phyloP scores from a whole-genome alignment of 352 stramenopile genomes.

The Aphanomyces invadans region DNA sequence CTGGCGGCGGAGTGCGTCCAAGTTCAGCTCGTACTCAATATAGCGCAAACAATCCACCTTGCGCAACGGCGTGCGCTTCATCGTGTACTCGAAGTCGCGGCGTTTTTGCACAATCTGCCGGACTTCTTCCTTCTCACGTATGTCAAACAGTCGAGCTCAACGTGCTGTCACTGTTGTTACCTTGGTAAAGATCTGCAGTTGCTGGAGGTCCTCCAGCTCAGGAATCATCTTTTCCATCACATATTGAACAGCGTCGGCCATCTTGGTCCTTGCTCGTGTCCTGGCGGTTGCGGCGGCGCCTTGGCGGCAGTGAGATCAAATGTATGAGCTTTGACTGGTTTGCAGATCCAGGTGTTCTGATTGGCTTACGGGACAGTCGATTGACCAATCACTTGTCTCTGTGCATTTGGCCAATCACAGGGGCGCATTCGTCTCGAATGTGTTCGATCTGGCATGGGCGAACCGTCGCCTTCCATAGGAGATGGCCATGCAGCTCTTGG shows the following conservation, averaged over 20 bases:
- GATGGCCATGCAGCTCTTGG: too few species aligned
- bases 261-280: constrained; percentile 29
- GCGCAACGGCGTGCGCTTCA: constrained; percentile 79
- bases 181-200: constrained; percentile 75
- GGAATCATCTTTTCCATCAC: constrained; percentile 92
- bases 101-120: constrained; percentile 85
- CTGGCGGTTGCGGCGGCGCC: background rate
- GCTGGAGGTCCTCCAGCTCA: constrained; percentile 89
- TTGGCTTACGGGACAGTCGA: constrained; percentile 1
- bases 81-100: constrained; percentile 89
- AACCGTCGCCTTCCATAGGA: too few species aligned
- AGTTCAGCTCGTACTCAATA: constrained; percentile 90
- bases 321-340: constrained; percentile 24
- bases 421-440: background rate
- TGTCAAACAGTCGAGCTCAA: background rate
- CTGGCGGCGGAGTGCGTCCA: constrained; percentile 80
- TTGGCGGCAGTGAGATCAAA: constrained; percentile 11
- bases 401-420: background rate
- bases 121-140: constrained; percentile 57
- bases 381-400: background rate
- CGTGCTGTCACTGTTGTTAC: constrained; percentile 12
- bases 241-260: constrained; percentile 91
- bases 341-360: constrained; percentile 7
- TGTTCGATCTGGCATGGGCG: too few species aligned
- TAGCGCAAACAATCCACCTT: constrained; percentile 91